Evolutionary conservation across 441 rosid species (phyloP), one percentile per base, ranked within the genome.

Genomic region (Eugenia klotzschiana): DNA sequence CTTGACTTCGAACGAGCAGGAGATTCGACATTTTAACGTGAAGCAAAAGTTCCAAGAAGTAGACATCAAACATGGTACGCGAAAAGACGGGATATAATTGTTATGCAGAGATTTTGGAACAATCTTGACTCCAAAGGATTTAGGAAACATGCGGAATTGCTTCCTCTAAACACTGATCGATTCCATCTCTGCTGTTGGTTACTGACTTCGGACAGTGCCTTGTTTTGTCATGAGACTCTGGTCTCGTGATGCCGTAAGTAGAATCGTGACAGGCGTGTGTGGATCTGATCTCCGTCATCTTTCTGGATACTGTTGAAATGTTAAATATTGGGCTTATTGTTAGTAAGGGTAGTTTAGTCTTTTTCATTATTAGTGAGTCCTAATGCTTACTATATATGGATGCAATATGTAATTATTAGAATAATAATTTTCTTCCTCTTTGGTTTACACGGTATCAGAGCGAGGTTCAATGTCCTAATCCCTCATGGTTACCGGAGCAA

Each of bases 1-100:
- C 81, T 88, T 86, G 85, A 84, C 88, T 52, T 29, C 86, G 4
- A 79, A 51, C 2, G 58, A 27, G 83, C 89, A 81, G 72, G 94
- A 93, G 81, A 85, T 86, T 82, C 88, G 92, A 82, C 83, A 90
- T 79, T 90, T 91, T 15, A 89, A 88, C 80, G 77, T 86, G 79
- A 88, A 87, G 84, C 86, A 80, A 51, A 85, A 90, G 79, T 88
- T 87, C 87, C 87, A 86, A 85, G 87, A 85, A 80, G 84, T 64
- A 23, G 90, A 91, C 85, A 23, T 79, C 79, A 91, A 85, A 83
- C 82, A 84, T 55, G 85, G 87, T 85, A 84, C 89, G 73, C 83
- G 87, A 56, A 88, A 89, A 84, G 89, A 89, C 81, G 89, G 93
- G 46, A 37, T 64, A n/a, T 84, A 85, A 85, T 5, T 83, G 49